Evolutionary conservation across 805 yeast genomes (phyloP), one percentile per base, ranked within the genome.

Genomic region (Starmerella ratchasimensis): DNA sequence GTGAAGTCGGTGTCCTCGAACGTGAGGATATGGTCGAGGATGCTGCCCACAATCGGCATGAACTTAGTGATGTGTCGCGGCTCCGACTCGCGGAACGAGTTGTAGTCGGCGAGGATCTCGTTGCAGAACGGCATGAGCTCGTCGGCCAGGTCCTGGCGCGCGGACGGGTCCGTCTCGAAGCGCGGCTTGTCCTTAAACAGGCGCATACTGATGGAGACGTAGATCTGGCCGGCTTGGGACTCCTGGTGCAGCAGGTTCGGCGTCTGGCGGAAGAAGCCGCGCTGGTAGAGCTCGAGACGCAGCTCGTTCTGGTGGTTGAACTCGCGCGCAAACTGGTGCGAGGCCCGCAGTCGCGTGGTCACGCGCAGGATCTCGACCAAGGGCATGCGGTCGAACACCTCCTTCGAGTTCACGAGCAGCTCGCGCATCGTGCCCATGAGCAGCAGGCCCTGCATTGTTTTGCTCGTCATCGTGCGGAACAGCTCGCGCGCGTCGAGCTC

Each of bases 231-330:
- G 0, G 95, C 74, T 25, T 83, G 73, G 0, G 93, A 76, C 58
- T 93, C 98, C 59, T 93, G 98, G 50, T 81, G 80, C 50, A 86
- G 63, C 50, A 90, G 62, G 50, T 90, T 93, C 16, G 99, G 98
- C 38, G 88, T 68, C 53, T 86, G 77, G 52, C 83, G 93, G 60
- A 86, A 88, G 28, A 84, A 76, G 1, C 95, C 94, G 3, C 90
- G 81, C 52, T 83, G 80, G 76, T 93, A 86, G 29, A 90, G 63
- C 49, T 90, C 66, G n/a, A 81, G 78, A 46, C 99, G 67, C 49
- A 90, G 64, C 37, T 83, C 84, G 56, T 80, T 78, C 58, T 90
- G 86, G 41, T 77, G 84, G 57, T 90, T 90, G 65, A 90, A 90
- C 41, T 69, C 73, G 50, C 80, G 72, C 2, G 97, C 81, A 61